Conservation (phyloP, 331 rosid species). For the Rhamnella rubrinervis region DNA sequence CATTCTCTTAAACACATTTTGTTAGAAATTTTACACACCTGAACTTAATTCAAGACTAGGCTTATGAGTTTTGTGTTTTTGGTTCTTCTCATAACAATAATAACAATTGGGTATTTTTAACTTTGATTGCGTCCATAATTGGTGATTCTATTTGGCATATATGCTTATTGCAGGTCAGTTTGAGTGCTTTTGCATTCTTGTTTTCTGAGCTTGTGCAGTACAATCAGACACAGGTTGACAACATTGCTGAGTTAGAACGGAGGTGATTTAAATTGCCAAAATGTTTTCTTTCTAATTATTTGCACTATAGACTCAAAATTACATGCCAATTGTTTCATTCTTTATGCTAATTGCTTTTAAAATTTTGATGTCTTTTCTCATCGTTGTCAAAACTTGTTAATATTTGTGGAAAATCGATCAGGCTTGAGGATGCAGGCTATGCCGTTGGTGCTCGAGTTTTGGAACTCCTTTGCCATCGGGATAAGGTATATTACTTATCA, state of each 20-base stretch:
- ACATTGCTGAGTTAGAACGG: conserved; percentile 91
- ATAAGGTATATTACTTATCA: conserved; percentile 53
- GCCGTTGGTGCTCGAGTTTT: conserved; percentile 98
- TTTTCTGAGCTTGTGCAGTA: conserved; percentile 99
- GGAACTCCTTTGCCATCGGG: conserved; percentile 96
- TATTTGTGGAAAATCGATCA: conserved; percentile 33
- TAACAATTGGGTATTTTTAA: conserved; percentile 7
- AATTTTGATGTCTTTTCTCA: neutral
- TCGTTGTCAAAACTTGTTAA: conserved; percentile 7
- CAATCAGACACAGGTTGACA: conserved; percentile 97
- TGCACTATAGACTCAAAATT: neutral
- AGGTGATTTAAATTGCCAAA: conserved; percentile 40
- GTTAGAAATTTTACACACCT: neutral
- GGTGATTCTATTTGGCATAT: conserved; percentile 1
- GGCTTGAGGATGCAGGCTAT: conserved; percentile 97
- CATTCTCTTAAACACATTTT: neutral
- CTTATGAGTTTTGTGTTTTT: neutral
- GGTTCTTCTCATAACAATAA: neutral
- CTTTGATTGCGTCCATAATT: conserved; percentile 1
- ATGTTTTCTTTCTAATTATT: neutral
- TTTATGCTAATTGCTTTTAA: neutral
- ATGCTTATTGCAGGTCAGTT: conserved; percentile 74
- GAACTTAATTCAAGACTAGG: conserved; percentile 6
- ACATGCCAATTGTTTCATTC: neutral
- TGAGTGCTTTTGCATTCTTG: conserved; percentile 97